Evolutionary conservation across 805 yeast species (phyloP).

Genomic region (Candida pseudoglaebosa): DNA sequence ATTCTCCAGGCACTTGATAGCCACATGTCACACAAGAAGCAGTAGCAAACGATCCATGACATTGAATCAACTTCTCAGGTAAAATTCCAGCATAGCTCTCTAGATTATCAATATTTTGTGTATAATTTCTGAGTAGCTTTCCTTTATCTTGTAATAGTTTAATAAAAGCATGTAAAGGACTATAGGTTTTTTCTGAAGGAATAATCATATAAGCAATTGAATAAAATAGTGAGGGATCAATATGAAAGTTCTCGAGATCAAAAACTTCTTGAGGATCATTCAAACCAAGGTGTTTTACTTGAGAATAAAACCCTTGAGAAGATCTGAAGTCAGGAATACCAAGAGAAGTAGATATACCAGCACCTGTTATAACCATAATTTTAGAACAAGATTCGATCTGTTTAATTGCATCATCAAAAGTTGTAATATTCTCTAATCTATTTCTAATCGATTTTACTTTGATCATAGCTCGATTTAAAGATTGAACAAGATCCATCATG

Average conservation of each 20-base stretch:
- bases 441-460: constrained; percentile 56
- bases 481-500: constrained; percentile 45
- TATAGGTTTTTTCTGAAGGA: constrained; percentile 34
- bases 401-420: constrained; percentile 55
- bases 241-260: constrained; percentile 32
- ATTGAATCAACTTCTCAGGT: constrained; percentile 62
- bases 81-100: constrained; percentile 48
- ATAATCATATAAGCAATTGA: constrained; percentile 42
- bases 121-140: constrained; percentile 38
- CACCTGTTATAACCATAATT: constrained; percentile 41
- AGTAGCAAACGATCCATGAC: constrained; percentile 76
- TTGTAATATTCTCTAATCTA: constrained; percentile 49
- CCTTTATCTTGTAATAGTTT: constrained; percentile 32
- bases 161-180: constrained; percentile 39
- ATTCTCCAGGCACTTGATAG: constrained; percentile 48
- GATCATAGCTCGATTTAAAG: constrained; percentile 61
- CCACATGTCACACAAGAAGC: constrained; percentile 78
- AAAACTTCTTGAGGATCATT: constrained; percentile 44
- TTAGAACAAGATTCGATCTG: constrained; percentile 49
- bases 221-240: constrained; percentile 38
- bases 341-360: constrained; percentile 42
- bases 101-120: constrained; percentile 43
- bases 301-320: constrained; percentile 61
- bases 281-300: constrained; percentile 42
- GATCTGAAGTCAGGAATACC: constrained; percentile 46